Percentiles rank a stretch among this genome's conserved stretches.
Evolutionary conservation across 1,284 basidiomycete species (phyloP).

Genomic region (Lentinus polychrous): DNA sequence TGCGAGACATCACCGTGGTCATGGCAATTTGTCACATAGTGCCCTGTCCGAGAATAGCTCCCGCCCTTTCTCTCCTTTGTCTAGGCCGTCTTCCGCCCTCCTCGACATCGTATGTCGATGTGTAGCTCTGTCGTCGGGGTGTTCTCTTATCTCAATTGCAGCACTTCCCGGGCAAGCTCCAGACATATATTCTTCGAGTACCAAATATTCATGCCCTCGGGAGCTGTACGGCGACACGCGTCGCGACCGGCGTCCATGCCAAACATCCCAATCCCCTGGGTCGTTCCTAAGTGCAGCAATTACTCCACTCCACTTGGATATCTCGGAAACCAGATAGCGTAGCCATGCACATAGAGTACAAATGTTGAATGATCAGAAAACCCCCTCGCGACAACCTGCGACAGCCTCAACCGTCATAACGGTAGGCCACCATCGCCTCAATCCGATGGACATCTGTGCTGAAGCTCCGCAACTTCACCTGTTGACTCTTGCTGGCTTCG

Average conservation of each 20-base stretch:
- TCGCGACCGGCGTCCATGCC: too few relatives aligned
- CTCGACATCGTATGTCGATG: neutral
- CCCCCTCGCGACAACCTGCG: neutral
- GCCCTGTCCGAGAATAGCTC: neutral
- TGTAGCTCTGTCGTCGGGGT: too few relatives aligned
- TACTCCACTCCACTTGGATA: too few relatives aligned
- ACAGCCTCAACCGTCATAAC: constrained; percentile 50
- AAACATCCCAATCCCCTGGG: too few relatives aligned
- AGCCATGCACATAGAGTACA: neutral
- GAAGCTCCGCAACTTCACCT: constrained; percentile 88
- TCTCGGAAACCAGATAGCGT: neutral
- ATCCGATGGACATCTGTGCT: constrained; percentile 88
- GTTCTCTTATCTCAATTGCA: too few relatives aligned
- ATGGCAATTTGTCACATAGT: constrained; percentile 12
- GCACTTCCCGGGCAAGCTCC: too few relatives aligned
- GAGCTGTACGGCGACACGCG: too few relatives aligned
- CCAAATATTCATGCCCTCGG: too few relatives aligned
- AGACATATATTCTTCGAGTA: too few relatives aligned
- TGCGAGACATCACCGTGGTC: constrained; percentile 11
- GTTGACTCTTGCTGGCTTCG: constrained; percentile 92
- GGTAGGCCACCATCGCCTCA: constrained; percentile 84
- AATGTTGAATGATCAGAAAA: neutral
- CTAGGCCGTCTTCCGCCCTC: too few relatives aligned
- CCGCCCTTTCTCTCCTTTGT: too few relatives aligned
- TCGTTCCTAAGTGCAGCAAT: too few relatives aligned